Base-by-base conservation (phyloP, 1,284 basidiomycete species). In the Agaricales sp. region DNA sequence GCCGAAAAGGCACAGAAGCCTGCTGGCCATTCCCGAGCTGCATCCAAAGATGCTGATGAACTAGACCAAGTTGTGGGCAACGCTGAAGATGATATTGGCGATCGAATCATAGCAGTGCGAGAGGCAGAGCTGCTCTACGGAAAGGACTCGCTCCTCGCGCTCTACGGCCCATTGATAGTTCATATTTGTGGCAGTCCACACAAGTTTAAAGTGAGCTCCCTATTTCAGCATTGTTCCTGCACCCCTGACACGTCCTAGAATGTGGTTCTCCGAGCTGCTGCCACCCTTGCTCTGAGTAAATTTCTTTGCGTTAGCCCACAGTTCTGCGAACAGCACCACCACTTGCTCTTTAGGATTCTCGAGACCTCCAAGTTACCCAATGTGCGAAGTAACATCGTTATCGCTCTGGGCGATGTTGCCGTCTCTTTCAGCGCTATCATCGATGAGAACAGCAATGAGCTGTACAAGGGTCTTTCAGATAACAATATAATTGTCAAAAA, bases 21-120 rank as follows among this genome's bases (percentile, higher is more conserved):
- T 13, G 63, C 60, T 2, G 63, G 60, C 51, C 61, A 65, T 22
- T 55, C 61, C 4, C 60, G 65, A 52, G 64, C 63, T 44, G 57
- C 58, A 45, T 58, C 69, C 11, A 91, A 92, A 61, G 84, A 88
- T 30, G 76, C 70, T 13, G 92, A 95, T 58, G 93, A 98, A 61
- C 79, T 99, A 0, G 95, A 99, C 55, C 93, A 96, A 58, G 95
- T 99, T 1, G 92, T 90, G 1, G 95, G 96, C 2, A 97, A 95
- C 58, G 94, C 93, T 18, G 95, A 99, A 64, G 95, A 99, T 63
- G 95, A 99, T 61, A 95, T 98, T 57, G 95, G 93, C 14, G 96
- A 99, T 52, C 77, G 87, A 3, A 88, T 99, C 43, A 81, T 82
- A 2, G 77, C 70, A 1, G 79, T 97, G 50, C 75, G 91, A 23